Evolutionary conservation across 2,329 filamentous ascomycete species (phyloP), one percentile per base, ranked within the genome.

Genomic region (Colletotrichum abscissum): DNA sequence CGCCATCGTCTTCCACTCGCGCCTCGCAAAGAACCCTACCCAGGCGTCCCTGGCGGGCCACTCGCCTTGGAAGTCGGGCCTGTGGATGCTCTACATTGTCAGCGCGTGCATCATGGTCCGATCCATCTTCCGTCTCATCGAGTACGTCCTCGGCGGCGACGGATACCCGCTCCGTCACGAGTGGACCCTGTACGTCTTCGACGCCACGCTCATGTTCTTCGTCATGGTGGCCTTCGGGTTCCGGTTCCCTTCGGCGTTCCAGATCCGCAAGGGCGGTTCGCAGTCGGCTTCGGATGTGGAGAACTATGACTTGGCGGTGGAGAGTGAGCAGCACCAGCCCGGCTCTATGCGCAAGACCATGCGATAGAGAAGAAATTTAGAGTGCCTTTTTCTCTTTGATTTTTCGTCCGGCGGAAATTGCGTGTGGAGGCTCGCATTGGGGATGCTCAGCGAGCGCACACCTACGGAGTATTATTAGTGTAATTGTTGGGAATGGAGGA

Each of bases 141-240:
- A 92, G 80, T 91, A 88, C 80, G 89, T 90, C 73, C 83, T 83
- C 63, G 78, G 87, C n/a, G 81, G 84, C 0, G 79, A 86, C 14
- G 81, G 81, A 86, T 56, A 80, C 83, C 28, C 84, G 6, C 76
- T 90, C 26, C 83, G 86, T n/a, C 87, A 89, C 75, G 89, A 91
- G 78, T 88, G 85, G 84, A 90, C 86, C 79, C 91, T 91, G 74
- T 90, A 88, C 76, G 82, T 90, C 28, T 91, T 91, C 67, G 89
- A 91, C 79, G 86, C 84, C 1, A 75, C 77, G 0, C 78, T 89
- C 11, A 91, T 91, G 89, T 76, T 90, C 1, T 42, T 77, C 60
- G 90, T 90, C 76, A 82, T 82, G 19, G 79, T 83, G n/a, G 76
- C 90, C 71, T 83, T 88, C 78, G 76, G 64, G 30, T 73, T 66